A percentile compares a stretch with the other conserved stretches of the same genome.
Evolutionary conservation across 2,329 filamentous ascomycete genomes (phyloP).

Genomic region (Claviceps maximensis): DNA sequence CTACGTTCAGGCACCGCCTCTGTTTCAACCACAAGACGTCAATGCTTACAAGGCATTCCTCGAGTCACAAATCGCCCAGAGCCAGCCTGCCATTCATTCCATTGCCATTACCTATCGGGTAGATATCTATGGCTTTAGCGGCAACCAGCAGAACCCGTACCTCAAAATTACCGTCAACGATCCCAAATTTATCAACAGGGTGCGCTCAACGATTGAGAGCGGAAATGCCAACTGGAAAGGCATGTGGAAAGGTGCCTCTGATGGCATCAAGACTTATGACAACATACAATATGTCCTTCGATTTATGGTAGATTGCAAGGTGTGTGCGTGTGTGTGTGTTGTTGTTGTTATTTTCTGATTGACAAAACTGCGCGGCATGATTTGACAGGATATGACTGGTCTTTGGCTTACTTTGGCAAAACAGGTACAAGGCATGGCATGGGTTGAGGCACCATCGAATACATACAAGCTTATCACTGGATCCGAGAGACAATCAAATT

Average conservation of each 20-base stretch:
- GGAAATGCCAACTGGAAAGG: constrained; percentile 79
- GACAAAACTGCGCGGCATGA: neutral
- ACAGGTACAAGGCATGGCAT: constrained; percentile 86
- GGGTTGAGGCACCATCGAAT: constrained; percentile 72
- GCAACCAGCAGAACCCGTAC: constrained; percentile 82
- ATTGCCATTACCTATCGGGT: constrained; percentile 75
- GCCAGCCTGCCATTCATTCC: constrained; percentile 62
- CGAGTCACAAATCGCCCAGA: constrained; percentile 63
- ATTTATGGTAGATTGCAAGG: constrained; percentile 96
- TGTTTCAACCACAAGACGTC: constrained; percentile 69
- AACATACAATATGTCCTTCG: constrained; percentile 88
- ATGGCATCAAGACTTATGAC: constrained; percentile 80
- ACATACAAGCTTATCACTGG: constrained; percentile 59
- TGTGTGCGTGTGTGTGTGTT: constrained; percentile 23
- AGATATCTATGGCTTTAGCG: constrained; percentile 88
- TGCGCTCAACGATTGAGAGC: constrained; percentile 46
- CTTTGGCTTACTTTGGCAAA: neutral
- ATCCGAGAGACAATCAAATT: constrained; percentile 65
- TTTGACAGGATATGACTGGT: constrained; percentile 8
- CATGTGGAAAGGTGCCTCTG: constrained; percentile 59
- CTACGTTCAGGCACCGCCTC: constrained; percentile 76
- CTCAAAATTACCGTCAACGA: constrained; percentile 89
- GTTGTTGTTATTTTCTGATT: neutral
- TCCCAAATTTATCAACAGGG: constrained; percentile 27
- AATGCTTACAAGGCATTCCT: constrained; percentile 66